Evolutionary conservation across 2,329 filamentous ascomycete species (phyloP).

Genomic region (Bipolaris bicolor): DNA sequence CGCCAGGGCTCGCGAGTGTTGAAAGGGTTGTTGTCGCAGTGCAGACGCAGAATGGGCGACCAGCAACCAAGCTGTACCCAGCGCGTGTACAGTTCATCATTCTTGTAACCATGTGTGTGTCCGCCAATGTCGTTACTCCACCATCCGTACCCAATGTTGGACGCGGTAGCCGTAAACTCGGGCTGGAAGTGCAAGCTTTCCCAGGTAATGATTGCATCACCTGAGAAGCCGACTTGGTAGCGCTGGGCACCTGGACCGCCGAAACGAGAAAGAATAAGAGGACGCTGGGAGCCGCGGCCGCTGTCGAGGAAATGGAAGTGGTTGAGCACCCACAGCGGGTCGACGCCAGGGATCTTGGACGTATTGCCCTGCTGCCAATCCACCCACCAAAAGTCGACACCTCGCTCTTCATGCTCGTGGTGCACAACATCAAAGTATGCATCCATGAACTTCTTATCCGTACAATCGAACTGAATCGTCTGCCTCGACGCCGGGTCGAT

Average conservation of each 20-base stretch:
- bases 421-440: conserved; percentile 66
- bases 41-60: conserved; percentile 66
- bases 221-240: conserved; percentile 70
- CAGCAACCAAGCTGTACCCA: conserved; percentile 69
- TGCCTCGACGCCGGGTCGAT: conserved; percentile 58
- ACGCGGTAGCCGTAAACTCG: conserved; percentile 69
- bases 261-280: conserved; percentile 66
- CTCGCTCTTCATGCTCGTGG: conserved; percentile 61
- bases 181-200: conserved; percentile 67
- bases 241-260: conserved; percentile 68
- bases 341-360: conserved; percentile 63
- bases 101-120: conserved; percentile 62
- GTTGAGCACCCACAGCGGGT: conserved; percentile 69
- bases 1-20: conserved; percentile 68
- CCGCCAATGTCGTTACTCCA: conserved; percentile 74
- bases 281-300: conserved; percentile 50
- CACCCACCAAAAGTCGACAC: conserved; percentile 70
- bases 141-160: conserved; percentile 72
- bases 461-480: conserved; percentile 64
- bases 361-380: conserved; percentile 70
- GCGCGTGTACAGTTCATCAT: conserved; percentile 64
- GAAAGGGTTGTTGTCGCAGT: conserved; percentile 65
- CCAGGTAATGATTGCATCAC: conserved; percentile 67
- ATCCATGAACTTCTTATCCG: conserved; percentile 60
- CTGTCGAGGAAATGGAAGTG: conserved; percentile 68